A percentile compares a stretch with the other conserved stretches of the same genome.
Conservation (phyloP, 805 yeast species). For the Kuraishia cidri region DNA sequence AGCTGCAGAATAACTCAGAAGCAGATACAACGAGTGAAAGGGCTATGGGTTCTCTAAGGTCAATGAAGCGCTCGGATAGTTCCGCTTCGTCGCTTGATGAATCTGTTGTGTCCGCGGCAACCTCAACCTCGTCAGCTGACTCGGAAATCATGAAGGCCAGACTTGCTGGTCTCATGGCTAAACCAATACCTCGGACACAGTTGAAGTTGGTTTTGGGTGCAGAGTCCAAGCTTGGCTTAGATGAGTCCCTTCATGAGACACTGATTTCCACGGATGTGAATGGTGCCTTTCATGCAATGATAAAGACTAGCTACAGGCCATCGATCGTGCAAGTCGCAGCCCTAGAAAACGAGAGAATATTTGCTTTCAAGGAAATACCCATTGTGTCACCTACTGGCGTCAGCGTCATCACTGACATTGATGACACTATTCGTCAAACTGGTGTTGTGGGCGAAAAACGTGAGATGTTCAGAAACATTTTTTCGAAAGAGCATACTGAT, state of each 20-base stretch:
- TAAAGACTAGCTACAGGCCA: slow-evolving; percentile 55
- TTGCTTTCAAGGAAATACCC: slow-evolving; percentile 34
- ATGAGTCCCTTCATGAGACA: slow-evolving; percentile 17
- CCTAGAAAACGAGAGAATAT: slow-evolving; percentile 33
- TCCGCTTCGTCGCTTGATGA: slow-evolving; percentile 6
- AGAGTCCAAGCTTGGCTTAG: slow-evolving; percentile 19
- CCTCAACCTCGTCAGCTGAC: background rate
- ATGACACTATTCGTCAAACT: slow-evolving; percentile 86
- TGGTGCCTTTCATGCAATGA: slow-evolving; percentile 54
- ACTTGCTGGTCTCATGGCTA: slow-evolving; percentile 60
- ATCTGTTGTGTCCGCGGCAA: slow-evolving; percentile 5
- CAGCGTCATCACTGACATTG: slow-evolving; percentile 83
- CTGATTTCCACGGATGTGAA: slow-evolving; percentile 45
- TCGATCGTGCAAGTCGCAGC: slow-evolving; percentile 44
- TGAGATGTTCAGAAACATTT: slow-evolving; percentile 69
- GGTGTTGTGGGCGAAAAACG: slow-evolving; percentile 88
- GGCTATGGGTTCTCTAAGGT: background rate
- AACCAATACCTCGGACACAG: slow-evolving; percentile 51
- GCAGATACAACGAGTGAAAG: slow-evolving; percentile 6
- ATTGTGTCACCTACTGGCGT: slow-evolving; percentile 38
- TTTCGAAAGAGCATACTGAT: slow-evolving; percentile 54
- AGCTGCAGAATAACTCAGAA: slow-evolving; percentile 19
- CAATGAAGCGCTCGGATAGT: background rate
- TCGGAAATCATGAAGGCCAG: slow-evolving; percentile 42
- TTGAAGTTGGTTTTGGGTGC: slow-evolving; percentile 50